Conservation (phyloP, 495 filamentous ascomycete genomes). For the Trypethelium eluteriae region DNA sequence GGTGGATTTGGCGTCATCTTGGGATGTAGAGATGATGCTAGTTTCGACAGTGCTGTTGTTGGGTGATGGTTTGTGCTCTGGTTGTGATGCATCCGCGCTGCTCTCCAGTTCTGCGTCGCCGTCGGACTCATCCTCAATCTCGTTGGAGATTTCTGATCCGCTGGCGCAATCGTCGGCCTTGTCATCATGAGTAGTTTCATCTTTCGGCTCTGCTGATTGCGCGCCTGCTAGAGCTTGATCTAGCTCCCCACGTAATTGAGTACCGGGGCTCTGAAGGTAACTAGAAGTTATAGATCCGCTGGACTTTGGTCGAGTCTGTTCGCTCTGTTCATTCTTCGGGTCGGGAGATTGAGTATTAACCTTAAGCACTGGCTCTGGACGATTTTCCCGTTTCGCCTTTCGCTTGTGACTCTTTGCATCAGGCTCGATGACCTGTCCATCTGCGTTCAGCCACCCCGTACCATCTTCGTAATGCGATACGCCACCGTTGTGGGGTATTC, state of each 20-base stretch:
- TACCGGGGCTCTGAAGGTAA: conserved; percentile 2
- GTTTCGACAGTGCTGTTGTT: too few relatives aligned
- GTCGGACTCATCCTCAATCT: neutral
- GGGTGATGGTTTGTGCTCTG: neutral
- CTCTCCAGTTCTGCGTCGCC: neutral
- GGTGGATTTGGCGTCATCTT: neutral
- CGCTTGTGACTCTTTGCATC: conserved; percentile 28
- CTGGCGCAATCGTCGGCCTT: neutral
- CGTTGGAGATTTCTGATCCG: neutral
- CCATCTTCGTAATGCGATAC: conserved; percentile 58
- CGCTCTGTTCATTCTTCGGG: neutral
- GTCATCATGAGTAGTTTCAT: neutral
- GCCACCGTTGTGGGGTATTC: conserved; percentile 38
- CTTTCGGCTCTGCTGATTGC: neutral
- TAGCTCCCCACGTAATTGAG: conserved; percentile 3
- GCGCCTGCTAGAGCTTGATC: neutral
- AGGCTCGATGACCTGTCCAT: conserved; percentile 66
- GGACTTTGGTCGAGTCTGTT: neutral
- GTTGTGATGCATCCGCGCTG: neutral
- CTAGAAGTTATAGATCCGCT: neutral
- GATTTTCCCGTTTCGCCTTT: conserved; percentile 23
- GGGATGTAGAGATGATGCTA: neutral
- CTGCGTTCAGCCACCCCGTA: conserved; percentile 80
- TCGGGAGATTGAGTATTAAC: neutral
- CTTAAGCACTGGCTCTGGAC: neutral